phyloP scores from a whole-genome alignment of 345 rosid species.

The Populus davidiana region DNA sequence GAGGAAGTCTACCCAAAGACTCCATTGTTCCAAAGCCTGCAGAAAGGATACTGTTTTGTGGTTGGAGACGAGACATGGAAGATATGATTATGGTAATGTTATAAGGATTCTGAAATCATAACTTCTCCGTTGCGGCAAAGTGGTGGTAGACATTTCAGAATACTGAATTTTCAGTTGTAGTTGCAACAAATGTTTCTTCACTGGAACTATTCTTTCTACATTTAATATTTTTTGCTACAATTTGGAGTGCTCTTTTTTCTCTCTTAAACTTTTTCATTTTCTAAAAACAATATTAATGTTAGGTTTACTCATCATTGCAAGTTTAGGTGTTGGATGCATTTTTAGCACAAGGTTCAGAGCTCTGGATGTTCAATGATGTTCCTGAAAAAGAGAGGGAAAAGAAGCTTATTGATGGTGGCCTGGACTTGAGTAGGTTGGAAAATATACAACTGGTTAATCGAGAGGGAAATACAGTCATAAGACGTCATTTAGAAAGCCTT shows the following conservation, averaged over 20 bases:
- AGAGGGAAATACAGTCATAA: constrained; percentile 71
- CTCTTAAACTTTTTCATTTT: background rate
- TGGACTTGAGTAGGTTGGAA: constrained; percentile 48
- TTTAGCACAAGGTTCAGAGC: constrained; percentile 66
- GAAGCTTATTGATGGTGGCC: constrained; percentile 71
- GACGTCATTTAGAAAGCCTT: constrained; percentile 73
- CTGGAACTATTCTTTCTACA: background rate
- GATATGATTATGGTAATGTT: constrained; percentile 73
- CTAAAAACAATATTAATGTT: background rate
- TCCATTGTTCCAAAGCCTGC: constrained; percentile 49
- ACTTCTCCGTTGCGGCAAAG: constrained; percentile 26
- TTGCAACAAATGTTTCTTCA: constrained; percentile 11
- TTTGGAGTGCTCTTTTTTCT: background rate
- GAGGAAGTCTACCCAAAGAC: constrained; percentile 59
- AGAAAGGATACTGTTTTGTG: constrained; percentile 71
- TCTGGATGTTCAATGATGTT: constrained; percentile 87
- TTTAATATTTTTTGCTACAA: background rate
- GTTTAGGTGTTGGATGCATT: constrained; percentile 66
- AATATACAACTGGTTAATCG: constrained; percentile 59
- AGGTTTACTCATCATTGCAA: constrained; percentile 14
- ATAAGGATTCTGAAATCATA: constrained; percentile 26
- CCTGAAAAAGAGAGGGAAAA: constrained; percentile 61
- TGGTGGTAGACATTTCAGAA: constrained; percentile 27
- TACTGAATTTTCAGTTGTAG: constrained; percentile 9
- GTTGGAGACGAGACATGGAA: constrained; percentile 85